Base-by-base conservation (phyloP, 2,329 filamentous ascomycete genomes). In the Cadophora luteo-olivacea region DNA sequence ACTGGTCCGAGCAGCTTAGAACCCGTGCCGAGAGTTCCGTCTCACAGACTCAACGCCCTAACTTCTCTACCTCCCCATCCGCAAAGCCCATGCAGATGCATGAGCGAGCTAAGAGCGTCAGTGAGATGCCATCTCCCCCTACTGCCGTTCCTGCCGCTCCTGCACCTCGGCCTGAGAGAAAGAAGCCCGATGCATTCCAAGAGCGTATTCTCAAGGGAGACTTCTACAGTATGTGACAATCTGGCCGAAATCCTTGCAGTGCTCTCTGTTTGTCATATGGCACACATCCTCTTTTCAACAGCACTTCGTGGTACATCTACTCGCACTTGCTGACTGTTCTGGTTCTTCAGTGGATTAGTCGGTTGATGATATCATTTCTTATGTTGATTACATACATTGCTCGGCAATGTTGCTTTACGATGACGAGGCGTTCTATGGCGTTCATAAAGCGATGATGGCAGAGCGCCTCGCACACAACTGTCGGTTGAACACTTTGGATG, bases 191-290 rank as follows among this genome's bases (percentile, higher is more conserved):
- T 82, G 91, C 91, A 71, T 96, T 97, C 83, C 94, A 97, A 81
- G 96, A 99, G 85, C 89, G 97, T 74, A 98, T 99, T 76, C 86
- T 99, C 74, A 96, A 97, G 83, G 96, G 95, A 57, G 96, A 99
- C 78, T 98, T 99, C 77, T 96, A 96, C 83, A 97, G 98, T 94
- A 94, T 97, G 78, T 97, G 85, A 66, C 58, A 68, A 63, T n/a
- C 38, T 24, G 54, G 25, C 16, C 4, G 25, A 1, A 36, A 1
- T 57, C 29, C 29, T 33, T 36, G 16, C 45, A 48, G 2, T 48
- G 9, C 19, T 36, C 29, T 57, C 54, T 22, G 16, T 22, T 1
- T 36, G 11, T 36, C 33, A 11, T n/a, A 36, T 11, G 7, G 8
- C 4, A 2, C 36, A 5, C 7, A n/a, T 33, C 11, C 29, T 57